A percentile compares a stretch with the other conserved stretches of the same genome.
Evolutionary conservation across 768 basidiomycete genomes (phyloP).

Genomic region (Lactarius sp.): DNA sequence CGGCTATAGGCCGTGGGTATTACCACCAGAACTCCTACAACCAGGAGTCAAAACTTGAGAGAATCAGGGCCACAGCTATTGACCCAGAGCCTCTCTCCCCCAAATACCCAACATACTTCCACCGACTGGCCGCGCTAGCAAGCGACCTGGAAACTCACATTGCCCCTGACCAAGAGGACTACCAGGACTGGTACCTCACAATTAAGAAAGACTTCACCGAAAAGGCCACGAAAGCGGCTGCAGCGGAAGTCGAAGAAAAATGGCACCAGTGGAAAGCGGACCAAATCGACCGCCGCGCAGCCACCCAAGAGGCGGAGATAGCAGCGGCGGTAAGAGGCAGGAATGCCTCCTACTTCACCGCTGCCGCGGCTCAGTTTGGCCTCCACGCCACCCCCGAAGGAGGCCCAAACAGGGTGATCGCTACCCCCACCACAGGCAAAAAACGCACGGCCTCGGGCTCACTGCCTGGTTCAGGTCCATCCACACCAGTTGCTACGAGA

Average conservation of each 20-base stretch:
- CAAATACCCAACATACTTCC: not conserved
- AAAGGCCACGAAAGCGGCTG: no score
- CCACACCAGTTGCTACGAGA: not conserved
- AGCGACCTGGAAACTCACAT: no score
- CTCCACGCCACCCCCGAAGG: no score
- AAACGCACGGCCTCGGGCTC: not conserved
- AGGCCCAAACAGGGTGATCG: no score
- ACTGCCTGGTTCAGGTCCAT: not conserved
- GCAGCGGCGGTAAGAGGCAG: not conserved
- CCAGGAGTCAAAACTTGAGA: no score
- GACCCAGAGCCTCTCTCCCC: not conserved
- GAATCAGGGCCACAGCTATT: not conserved
- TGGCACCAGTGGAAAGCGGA: not conserved
- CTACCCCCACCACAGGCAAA: not conserved
- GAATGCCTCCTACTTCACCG: not conserved
- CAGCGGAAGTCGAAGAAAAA: not conserved
- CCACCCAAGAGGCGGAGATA: not conserved
- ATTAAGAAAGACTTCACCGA: no score
- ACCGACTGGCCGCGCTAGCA: not conserved
- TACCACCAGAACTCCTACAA: not conserved
- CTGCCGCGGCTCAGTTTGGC: not conserved
- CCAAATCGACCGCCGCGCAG: not conserved
- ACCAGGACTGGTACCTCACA: no score
- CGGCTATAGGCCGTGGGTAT: not conserved
- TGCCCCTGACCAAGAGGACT: no score